These are phyloP conservation scores for Aurinia saxatilis DNA, from an alignment of 345 rosid genomes.

Conservation along the genomic window DNA sequence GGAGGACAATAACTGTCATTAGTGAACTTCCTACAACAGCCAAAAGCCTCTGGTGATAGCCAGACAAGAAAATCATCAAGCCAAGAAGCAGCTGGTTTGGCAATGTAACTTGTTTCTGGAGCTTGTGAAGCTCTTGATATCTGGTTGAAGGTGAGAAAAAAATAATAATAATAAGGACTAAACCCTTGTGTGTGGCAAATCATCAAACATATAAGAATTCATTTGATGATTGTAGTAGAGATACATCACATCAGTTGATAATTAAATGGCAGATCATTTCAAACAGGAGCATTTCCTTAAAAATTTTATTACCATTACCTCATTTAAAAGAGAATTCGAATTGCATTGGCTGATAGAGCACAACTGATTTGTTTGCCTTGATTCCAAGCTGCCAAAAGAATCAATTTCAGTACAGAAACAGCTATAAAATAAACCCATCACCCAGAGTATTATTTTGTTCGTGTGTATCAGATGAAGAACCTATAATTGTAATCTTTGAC, in stretches of 20 bases:
- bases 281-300: neutral
- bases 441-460: neutral
- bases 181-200: neutral
- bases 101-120: slow-evolving; percentile 83
- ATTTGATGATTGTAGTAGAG: slow-evolving; percentile 1
- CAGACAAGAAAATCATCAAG: slow-evolving; percentile 93
- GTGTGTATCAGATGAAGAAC: slow-evolving; percentile 31
- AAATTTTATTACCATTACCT: slow-evolving; percentile 37
- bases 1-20: slow-evolving; percentile 89
- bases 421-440: neutral
- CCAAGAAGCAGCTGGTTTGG: slow-evolving; percentile 99
- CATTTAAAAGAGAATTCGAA: slow-evolving; percentile 78
- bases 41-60: slow-evolving; percentile 93
- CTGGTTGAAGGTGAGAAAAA: slow-evolving; percentile 32
- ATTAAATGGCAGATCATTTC: neutral
- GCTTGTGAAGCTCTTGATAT: slow-evolving; percentile 72
- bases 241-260: slow-evolving; percentile 1
- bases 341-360: slow-evolving; percentile 93
- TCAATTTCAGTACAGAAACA: slow-evolving; percentile 22
- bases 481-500: slow-evolving; percentile 93
- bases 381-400: slow-evolving; percentile 53
- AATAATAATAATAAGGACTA: slow-evolving; percentile 4
- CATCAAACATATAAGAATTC: slow-evolving; percentile 10
- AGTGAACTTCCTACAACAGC: slow-evolving; percentile 82
- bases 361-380: slow-evolving; percentile 74